Base-by-base conservation (phyloP, 495 filamentous ascomycete genomes). In the Immersiella caudata region DNA sequence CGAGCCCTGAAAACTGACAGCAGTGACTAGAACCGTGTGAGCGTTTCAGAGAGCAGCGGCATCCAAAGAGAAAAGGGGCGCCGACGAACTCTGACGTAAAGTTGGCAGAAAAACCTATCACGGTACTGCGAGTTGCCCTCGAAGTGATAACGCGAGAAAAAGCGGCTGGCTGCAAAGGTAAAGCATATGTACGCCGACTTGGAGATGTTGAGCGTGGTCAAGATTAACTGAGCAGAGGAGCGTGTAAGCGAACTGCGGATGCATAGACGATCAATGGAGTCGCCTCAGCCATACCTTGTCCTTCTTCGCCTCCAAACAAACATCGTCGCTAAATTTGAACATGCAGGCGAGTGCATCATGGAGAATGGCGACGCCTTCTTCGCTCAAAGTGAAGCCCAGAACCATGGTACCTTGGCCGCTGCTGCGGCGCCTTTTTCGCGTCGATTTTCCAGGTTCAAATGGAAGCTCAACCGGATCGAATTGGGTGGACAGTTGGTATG, bases 131-230 rank as follows among this genome's bases (percentile, higher is more conserved):
- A 70, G 5, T 71, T 74, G 16, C 82, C 81, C 62, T 81, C 79
- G 70, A 86, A 94, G 59, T 84, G 79, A 75, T 97, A 99, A 24
- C 83, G 84, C 25, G 90, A 86, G 74, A 97, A 99, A 79, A 97
- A 99, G n/a, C 81, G 79, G 64, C 82, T 83, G 26, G 84, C 84
- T 58, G 90, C 86, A 46, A 97, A 87, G 14, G 85, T 85, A 71
- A 97, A 91, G 18, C 91, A 92, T 0, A 90, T 88, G 79, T 97
- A 97, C 50, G 93, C 93, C 22, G 95, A 96, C 74, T 96, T 96
- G 18, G 93, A 92, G n/a, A 89, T 85, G 78, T 98, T 99, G 49
- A 99, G 81, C 2, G 92, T 88, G 36, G 91, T 93, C 59, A 99
- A 75, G 21, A 89, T 85, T 55, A 97, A 87, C 91, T 96, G 67